phyloP scores from a whole-genome alignment of 179 eudicot genomes.

The Amaranthus tricolor region DNA sequence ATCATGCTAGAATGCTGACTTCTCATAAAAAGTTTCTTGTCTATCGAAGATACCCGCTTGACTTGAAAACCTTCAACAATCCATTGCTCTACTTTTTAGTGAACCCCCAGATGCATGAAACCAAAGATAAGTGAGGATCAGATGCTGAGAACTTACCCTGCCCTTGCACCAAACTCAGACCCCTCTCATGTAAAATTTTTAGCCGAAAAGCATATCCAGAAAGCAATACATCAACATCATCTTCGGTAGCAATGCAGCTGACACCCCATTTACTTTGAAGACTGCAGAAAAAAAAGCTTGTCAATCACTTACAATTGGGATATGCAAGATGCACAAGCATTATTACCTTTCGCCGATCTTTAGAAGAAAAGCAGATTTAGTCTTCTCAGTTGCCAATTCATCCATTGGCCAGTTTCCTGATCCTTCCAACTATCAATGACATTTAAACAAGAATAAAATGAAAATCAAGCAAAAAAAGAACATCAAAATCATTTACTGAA shows the following conservation, averaged over 20 bases:
- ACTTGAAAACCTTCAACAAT: constrained; percentile 49
- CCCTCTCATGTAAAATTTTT: constrained; percentile 86
- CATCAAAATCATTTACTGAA: not conserved
- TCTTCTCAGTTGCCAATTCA: constrained; percentile 83
- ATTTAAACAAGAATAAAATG: constrained; percentile 1
- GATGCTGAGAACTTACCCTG: constrained; percentile 43
- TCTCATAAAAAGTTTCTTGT: constrained; percentile 55
- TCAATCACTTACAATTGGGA: not conserved
- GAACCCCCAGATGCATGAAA: not conserved
- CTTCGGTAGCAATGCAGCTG: constrained; percentile 68
- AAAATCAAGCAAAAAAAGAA: not conserved
- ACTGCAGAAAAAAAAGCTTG: constrained; percentile 39
- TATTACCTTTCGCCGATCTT: constrained; percentile 85
- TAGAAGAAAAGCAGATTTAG: constrained; percentile 85
- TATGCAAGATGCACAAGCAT: not conserved
- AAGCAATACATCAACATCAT: constrained; percentile 68
- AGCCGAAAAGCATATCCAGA: constrained; percentile 95
- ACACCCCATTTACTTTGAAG: constrained; percentile 58
- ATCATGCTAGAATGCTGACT: constrained; percentile 92
- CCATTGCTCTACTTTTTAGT: constrained; percentile 16
- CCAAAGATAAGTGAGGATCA: not conserved
- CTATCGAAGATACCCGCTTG: constrained; percentile 64
- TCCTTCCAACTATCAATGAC: constrained; percentile 71
- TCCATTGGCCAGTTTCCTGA: constrained; percentile 99
- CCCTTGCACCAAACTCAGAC: constrained; percentile 55